Evolutionary conservation across 805 yeast genomes (phyloP), one percentile per base, ranked within the genome.

Genomic region (Candida maesae): DNA sequence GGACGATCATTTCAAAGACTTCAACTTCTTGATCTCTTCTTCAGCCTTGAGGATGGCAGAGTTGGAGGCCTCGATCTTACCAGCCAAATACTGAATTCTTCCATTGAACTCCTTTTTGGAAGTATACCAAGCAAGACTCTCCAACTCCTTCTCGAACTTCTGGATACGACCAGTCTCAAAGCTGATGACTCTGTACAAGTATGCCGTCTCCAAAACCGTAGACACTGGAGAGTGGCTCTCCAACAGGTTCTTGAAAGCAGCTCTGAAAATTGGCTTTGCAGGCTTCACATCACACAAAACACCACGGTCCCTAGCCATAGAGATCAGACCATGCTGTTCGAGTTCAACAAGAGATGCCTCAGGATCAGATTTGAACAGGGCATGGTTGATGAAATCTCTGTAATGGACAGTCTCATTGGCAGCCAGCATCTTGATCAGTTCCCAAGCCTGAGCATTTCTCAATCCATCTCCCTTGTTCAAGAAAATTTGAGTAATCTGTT

Each of bases 381-480:
- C 81, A 31, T 73, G 67, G 41, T 71, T 69, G 28, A 73, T 69
- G 26, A 84, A 63, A 5, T 80, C 79, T 26, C 71, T 67, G 53
- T 67, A 81, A 1, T 65, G 50, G 3, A 85, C 63, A 3, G 55
- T 50, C 0, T 75, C 78, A 0, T 64, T 53, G 9, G 64, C 59
- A 1, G 88, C 75, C 28, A 93, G 68, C 28, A 73, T 45, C 52
- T 82, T 83, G 52, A 91, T 78, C 17, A 93, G 56, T 17, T 72
- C 76, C 98, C 99, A 93, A 0, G 88, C 93, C 57, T 91, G 96
- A 2, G 95, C 85, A 12, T 82, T 66, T 19, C 76, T 73, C 71
- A 90, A 78, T 12, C 77, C 76, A 26, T 66, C 73, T 15, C 67
- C 66, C 32, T 64, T 70, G 36, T 77, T 69, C 36, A 79, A 55